Evolutionary conservation across 2,329 filamentous ascomycete species (phyloP), one percentile per base, ranked within the genome.

Genomic region (Aspergillus calidoustus): DNA sequence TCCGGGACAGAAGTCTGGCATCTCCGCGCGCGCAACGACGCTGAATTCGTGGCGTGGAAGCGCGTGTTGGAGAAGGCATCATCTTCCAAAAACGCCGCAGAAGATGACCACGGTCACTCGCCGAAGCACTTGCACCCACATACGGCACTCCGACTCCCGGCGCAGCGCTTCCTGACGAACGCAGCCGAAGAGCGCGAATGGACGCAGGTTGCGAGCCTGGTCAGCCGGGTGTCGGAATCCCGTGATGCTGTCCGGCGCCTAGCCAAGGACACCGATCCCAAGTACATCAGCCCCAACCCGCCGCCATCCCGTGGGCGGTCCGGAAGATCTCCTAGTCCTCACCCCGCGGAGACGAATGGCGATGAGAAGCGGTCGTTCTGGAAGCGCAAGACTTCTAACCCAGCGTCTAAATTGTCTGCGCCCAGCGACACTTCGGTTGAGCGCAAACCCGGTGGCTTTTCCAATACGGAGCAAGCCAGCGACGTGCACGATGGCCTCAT

Each of bases 1-100:
- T 98, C 95, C 0, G 95, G 95, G 1, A 93, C 95, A 2, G 95
- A 99, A 77, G 88, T 99, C 28, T 99, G 95, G 95, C 95, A 98
- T 79, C 82, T 99, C 31, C 89, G 89, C 70, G 92, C 95, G 3
- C 87, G 86, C 54, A 96, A 91, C 69, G 86, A 87, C 54, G 90
- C 90, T 66, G 94, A 98, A 64, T 99, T 97, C 73, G 84, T 87
- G 51, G 89, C 91, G 19, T 99, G 95, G 95, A 92, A 90, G 52
- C 84, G 86, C 51, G 94, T 93, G 0, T 81, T 99, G 54, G 93
- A 97, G 76, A 89, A 86, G 66, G 93, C 94, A 4, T 92, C 92
- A 3, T 91, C 92, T 4, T 91, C 92, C 64, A 86, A 89, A 62
- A 75, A 68, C 13, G 56, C 67, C 1, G 65, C 71, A 7, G 71